Percentiles rank a stretch among this genome's conserved stretches.
These are phyloP conservation scores for Trichoderma asperelloides DNA, from an alignment of 495 filamentous ascomycete genomes.

Conservation along the genomic window DNA sequence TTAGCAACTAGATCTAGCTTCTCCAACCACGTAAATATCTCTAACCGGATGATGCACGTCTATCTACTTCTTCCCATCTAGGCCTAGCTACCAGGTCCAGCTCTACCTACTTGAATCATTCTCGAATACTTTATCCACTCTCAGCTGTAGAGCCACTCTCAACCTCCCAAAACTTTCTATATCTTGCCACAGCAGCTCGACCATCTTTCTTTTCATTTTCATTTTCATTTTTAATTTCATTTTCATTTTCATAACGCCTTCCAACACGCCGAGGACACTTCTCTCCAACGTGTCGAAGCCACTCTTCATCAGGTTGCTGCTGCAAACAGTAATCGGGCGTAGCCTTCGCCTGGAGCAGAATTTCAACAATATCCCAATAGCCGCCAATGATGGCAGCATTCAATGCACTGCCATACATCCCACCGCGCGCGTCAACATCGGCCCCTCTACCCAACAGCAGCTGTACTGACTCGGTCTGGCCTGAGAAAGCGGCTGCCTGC, in stretches of 20 bases:
- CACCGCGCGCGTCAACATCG: neutral
- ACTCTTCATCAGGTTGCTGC: neutral
- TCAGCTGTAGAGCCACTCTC: neutral
- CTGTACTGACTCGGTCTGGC: neutral
- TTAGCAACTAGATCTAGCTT: slow-evolving; percentile 11
- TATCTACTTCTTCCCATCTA: no score
- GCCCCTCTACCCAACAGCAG: neutral
- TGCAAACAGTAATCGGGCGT: neutral
- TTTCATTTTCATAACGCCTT: no score
- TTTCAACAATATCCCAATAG: neutral
- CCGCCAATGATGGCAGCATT: neutral
- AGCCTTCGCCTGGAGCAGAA: neutral
- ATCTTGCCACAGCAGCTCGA: neutral
- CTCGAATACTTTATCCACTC: no score
- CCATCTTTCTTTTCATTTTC: neutral
- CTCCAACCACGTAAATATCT: slow-evolving; percentile 13
- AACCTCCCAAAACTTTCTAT: neutral
- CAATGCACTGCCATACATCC: neutral
- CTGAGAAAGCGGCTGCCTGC: neutral
- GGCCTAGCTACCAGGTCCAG: no score
- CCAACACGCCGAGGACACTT: neutral
- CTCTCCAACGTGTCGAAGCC: neutral
- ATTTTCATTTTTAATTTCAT: no score
- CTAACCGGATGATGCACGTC: no score
- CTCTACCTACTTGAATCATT: no score